A percentile compares a stretch with the other conserved stretches of the same genome.
Conservation (phyloP, 169 alveolate genomes). For the Cardiosporidium cionae region DNA sequence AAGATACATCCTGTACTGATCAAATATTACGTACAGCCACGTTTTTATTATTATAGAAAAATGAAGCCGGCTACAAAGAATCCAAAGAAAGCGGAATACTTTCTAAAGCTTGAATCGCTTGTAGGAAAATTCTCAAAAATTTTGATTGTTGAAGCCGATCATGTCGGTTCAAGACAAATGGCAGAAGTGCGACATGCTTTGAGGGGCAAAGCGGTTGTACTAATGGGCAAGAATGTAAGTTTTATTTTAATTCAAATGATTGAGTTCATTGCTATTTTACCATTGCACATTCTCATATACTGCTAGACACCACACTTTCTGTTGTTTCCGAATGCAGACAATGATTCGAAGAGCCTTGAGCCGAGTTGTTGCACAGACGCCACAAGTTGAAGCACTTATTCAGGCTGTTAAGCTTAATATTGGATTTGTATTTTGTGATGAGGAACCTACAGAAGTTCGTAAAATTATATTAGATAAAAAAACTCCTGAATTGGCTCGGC, state of each 20-base stretch:
- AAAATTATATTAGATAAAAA: constrained; percentile 75
- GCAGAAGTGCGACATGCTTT: constrained; percentile 84
- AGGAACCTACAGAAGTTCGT: constrained; percentile 78
- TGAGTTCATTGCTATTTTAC: not conserved
- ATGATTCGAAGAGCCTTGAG: constrained; percentile 85
- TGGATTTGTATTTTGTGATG: constrained; percentile 93
- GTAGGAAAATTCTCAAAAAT: constrained; percentile 56
- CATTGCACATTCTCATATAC: too few species aligned
- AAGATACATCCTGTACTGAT: too few species aligned
- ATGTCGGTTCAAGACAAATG: constrained; percentile 92
- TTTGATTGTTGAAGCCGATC: constrained; percentile 83
- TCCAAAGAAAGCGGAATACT: constrained; percentile 5
- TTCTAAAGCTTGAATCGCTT: constrained; percentile 11
- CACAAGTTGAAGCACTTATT: constrained; percentile 72
- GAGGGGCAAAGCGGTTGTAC: constrained; percentile 81
- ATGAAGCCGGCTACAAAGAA: not conserved
- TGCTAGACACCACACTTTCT: too few species aligned
- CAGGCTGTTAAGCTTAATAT: constrained; percentile 82
- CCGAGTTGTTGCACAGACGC: constrained; percentile 59
- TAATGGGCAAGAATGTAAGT: constrained; percentile 88
- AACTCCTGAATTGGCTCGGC: constrained; percentile 96
- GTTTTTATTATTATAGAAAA: too few species aligned
- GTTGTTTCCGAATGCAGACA: constrained; percentile 43
- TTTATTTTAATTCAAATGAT: not conserved
- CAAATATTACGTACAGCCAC: too few species aligned